Conservation (phyloP, 768 basidiomycete species). For the Leccinum ochraceum region DNA sequence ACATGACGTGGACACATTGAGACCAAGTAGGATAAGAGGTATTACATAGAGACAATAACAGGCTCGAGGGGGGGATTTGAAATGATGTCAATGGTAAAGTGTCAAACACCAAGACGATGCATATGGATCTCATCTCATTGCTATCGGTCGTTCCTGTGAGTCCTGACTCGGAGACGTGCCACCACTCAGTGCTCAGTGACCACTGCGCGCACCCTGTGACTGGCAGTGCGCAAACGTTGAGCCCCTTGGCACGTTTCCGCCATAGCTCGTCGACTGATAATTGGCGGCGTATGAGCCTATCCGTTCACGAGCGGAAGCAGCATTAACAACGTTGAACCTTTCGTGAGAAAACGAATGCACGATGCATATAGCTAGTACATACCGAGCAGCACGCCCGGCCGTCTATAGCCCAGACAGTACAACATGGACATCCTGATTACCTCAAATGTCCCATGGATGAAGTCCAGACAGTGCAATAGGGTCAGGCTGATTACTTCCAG, state of each 20-base stretch:
- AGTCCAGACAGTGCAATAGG: constrained; percentile 6
- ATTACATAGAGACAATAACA: background rate
- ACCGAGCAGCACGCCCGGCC: constrained; percentile 12
- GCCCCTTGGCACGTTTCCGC: constrained; percentile 16
- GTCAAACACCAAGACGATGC: background rate
- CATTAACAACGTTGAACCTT: background rate
- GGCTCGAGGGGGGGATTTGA: background rate
- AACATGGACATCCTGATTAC: background rate
- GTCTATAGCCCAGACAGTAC: constrained; percentile 3
- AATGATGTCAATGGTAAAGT: background rate
- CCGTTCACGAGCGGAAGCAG: background rate
- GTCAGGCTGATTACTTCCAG: background rate
- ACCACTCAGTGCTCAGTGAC: background rate
- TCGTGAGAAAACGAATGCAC: background rate
- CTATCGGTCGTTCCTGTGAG: background rate
- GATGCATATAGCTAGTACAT: background rate
- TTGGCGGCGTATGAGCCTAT: constrained; percentile 18
- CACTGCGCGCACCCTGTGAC: constrained; percentile 7
- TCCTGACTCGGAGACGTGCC: background rate
- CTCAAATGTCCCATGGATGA: too few species aligned
- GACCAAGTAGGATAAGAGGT: background rate
- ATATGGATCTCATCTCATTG: background rate
- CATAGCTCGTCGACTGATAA: constrained; percentile 24
- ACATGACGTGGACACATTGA: background rate
- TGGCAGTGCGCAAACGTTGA: constrained; percentile 14